Percentiles rank a stretch among this genome's conserved stretches.
Conservation (phyloP, 441 rosid species). For the Breynia disticha region DNA sequence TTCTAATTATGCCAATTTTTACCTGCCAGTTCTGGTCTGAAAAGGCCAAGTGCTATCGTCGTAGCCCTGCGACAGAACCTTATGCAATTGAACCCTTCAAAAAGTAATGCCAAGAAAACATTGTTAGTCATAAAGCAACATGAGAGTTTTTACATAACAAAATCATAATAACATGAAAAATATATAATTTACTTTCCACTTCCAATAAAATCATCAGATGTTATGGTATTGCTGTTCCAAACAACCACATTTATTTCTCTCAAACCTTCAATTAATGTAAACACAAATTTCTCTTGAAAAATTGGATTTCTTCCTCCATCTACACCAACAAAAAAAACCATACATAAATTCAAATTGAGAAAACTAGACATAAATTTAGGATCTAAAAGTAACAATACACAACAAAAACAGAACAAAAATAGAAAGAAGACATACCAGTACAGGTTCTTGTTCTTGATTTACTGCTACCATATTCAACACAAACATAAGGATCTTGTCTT, state of each 20-base stretch:
- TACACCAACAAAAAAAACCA: slow-evolving; percentile 6
- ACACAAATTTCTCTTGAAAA: slow-evolving; percentile 82
- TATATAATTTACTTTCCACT: slow-evolving; percentile 76
- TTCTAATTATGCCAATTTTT: background rate
- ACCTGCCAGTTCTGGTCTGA: slow-evolving; percentile 67
- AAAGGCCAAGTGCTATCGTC: slow-evolving; percentile 65
- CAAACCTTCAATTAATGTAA: slow-evolving; percentile 70
- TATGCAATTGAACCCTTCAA: slow-evolving; percentile 57
- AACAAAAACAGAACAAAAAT: background rate
- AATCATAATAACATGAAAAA: background rate
- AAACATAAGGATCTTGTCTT: slow-evolving; percentile 83
- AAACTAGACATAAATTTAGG: background rate
- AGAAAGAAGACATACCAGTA: slow-evolving; percentile 35
- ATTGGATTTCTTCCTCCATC: slow-evolving; percentile 82
- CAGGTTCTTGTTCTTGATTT: slow-evolving; percentile 71
- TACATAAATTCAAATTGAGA: background rate
- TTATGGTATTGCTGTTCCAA: slow-evolving; percentile 81
- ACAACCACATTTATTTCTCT: slow-evolving; percentile 53
- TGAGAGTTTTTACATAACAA: background rate
- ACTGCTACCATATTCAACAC: slow-evolving; percentile 58
- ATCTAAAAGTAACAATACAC: background rate
- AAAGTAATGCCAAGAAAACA: slow-evolving; percentile 5
- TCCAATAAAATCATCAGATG: slow-evolving; percentile 71
- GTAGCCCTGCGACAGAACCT: slow-evolving; percentile 59
- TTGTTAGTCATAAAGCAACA: slow-evolving; percentile 3